Evolutionary conservation across 305 asterid species (phyloP).

Genomic region (Fraxinus velutina): DNA sequence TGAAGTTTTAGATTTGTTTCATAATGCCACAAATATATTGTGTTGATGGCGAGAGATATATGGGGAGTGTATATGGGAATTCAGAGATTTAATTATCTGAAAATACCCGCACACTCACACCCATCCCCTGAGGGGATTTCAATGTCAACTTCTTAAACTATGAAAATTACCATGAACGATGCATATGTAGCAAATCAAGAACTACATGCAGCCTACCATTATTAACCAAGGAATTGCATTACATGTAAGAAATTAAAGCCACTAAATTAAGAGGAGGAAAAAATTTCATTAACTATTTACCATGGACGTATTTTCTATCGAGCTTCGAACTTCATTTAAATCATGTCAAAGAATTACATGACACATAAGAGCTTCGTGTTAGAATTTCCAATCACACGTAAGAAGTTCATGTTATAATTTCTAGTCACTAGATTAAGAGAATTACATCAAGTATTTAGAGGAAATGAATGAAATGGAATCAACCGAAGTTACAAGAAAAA

Average conservation of each 20-base stretch:
- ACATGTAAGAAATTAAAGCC: not conserved
- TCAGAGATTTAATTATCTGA: not conserved
- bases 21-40: conserved; percentile 1
- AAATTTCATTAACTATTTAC: not conserved
- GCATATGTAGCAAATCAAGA: not conserved
- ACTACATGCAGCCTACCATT: not conserved
- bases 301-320: not conserved
- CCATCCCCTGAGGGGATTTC: conserved; percentile 7
- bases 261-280: not conserved
- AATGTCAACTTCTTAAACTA: conserved; percentile 1
- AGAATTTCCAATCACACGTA: not conserved
- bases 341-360: not conserved
- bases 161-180: not conserved
- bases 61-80: not conserved
- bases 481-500: not conserved
- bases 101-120: not conserved
- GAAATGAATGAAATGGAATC: not conserved
- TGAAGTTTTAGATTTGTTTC: conserved; percentile 14
- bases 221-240: not conserved
- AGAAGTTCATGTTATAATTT: not conserved
- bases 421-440: conserved; percentile 11
- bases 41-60: not conserved
- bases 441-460: not conserved
- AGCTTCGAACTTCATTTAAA: conserved; percentile 9
- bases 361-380: conserved; percentile 5